phyloP scores from a whole-genome alignment of 2,329 filamentous ascomycete species.

The Curvularia sp. region DNA sequence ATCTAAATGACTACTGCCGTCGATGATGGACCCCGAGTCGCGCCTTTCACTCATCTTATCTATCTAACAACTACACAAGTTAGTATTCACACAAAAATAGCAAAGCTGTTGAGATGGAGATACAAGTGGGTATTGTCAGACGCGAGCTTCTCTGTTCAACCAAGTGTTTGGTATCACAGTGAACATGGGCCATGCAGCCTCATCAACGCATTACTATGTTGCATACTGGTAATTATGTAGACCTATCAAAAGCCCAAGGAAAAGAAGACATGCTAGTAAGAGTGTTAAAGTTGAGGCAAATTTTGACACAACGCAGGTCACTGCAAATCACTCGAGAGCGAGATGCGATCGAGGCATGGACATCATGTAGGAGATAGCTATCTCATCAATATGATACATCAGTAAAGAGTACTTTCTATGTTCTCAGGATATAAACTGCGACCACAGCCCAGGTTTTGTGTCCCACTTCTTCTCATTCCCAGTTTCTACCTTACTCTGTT shows the following conservation, averaged over 20 bases:
- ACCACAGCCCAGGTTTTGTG: background rate
- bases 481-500: background rate
- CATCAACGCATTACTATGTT: background rate
- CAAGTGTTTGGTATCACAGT: background rate
- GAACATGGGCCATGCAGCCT: background rate
- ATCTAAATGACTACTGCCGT: background rate
- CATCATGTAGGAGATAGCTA: background rate
- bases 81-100: background rate
- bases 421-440: background rate
- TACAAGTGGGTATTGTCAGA: background rate
- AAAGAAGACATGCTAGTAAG: background rate
- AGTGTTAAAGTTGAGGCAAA: background rate
- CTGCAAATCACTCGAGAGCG: background rate
- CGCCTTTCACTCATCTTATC: background rate
- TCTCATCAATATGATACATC: background rate
- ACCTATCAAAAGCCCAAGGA: background rate
- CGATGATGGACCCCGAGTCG: background rate
- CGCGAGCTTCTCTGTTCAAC: background rate
- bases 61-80: background rate
- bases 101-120: background rate
- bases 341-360: background rate
- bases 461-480: background rate
- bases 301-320: background rate
- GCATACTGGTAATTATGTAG: background rate
- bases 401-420: background rate